Conservation (phyloP, 495 filamentous ascomycete genomes). For the Aspergillus olivimuriae region DNA sequence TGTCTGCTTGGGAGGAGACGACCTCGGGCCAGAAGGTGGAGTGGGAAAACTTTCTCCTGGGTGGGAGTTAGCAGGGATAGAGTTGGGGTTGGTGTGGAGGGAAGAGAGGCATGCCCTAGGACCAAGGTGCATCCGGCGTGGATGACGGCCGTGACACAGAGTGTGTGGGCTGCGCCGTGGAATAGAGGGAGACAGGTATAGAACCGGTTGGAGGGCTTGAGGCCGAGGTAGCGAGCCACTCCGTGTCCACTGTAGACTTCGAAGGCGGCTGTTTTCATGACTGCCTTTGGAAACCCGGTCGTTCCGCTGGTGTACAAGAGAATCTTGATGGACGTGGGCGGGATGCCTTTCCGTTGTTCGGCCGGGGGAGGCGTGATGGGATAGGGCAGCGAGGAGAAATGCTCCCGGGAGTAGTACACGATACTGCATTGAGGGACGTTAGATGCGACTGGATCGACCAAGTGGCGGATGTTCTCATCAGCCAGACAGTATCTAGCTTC, state of each 20-base stretch:
- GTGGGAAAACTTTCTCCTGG: slow-evolving; percentile 1
- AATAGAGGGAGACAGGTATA: not conserved
- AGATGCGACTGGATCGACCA: not conserved
- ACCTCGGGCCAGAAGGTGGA: slow-evolving; percentile 2
- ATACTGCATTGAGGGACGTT: not conserved
- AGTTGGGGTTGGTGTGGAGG: too few species aligned
- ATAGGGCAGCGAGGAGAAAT: not conserved
- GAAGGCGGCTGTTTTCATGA: not conserved
- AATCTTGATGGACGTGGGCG: not conserved
- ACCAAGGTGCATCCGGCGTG: not conserved
- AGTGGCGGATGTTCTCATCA: not conserved
- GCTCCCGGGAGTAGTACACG: not conserved
- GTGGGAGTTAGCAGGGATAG: too few species aligned
- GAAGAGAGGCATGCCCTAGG: not conserved
- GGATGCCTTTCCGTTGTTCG: not conserved
- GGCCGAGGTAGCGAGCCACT: not conserved
- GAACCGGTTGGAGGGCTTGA: not conserved
- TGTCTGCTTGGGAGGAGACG: not conserved
- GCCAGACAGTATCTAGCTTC: not conserved
- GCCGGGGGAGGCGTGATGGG: not conserved
- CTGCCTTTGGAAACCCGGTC: slow-evolving; percentile 3
- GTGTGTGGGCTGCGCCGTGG: not conserved
- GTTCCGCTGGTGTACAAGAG: slow-evolving; percentile 3
- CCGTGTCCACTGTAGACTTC: not conserved
- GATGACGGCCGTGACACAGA: not conserved